These are phyloP conservation scores for Pestalotiopsis sp. DNA, from an alignment of 2,329 filamentous ascomycete genomes.

Conservation along the genomic window DNA sequence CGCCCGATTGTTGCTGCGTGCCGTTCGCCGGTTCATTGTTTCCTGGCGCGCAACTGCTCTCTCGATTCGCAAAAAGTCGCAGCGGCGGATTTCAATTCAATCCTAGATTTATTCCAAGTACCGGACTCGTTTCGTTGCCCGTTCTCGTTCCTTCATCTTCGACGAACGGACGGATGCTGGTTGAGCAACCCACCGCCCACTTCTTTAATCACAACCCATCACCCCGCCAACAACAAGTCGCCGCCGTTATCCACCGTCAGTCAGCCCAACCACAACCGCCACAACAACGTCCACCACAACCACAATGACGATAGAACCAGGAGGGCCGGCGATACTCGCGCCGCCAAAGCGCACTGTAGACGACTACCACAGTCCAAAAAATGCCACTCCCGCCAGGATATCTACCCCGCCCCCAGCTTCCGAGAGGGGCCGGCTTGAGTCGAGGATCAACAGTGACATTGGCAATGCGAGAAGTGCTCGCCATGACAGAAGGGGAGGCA, in stretches of 20 bases:
- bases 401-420: slow-evolving; percentile 48
- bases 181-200: background rate
- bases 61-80: background rate
- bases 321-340: slow-evolving; percentile 27
- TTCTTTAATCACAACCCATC: background rate
- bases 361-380: slow-evolving; percentile 37
- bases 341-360: slow-evolving; percentile 33
- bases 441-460: slow-evolving; percentile 41
- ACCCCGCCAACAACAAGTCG: background rate
- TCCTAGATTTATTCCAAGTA: background rate
- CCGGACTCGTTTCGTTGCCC: background rate
- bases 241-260: background rate
- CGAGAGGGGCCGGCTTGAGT: slow-evolving; percentile 46
- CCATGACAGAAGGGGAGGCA: slow-evolving; percentile 35
- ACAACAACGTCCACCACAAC: background rate
- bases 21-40: background rate
- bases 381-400: slow-evolving; percentile 38
- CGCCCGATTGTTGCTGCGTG: background rate
- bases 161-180: background rate
- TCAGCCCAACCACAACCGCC: background rate
- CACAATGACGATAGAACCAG: slow-evolving; percentile 38
- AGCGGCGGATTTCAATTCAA: background rate
- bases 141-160: background rate
- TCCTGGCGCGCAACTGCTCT: background rate
- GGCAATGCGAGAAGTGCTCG: slow-evolving; percentile 35